phyloP scores from a whole-genome alignment of 2,329 filamentous ascomycete genomes.

The Drechslerella coelobrocha region DNA sequence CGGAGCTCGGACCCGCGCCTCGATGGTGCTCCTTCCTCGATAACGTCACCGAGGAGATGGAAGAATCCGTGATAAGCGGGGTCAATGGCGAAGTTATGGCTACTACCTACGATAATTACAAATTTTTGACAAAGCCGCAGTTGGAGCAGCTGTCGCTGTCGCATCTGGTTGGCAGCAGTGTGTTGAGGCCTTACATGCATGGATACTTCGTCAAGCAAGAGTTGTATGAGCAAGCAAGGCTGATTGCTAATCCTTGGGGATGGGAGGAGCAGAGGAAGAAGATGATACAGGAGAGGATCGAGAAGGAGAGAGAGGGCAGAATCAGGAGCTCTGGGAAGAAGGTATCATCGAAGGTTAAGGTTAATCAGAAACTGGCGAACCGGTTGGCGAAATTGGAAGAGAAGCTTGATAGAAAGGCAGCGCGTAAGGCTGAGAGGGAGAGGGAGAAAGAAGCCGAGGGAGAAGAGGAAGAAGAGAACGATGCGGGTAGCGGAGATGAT shows the following conservation, averaged over 20 bases:
- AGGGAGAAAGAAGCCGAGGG: conserved; percentile 64
- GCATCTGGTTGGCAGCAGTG: conserved; percentile 85
- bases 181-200: conserved; percentile 96
- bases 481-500: conserved; percentile 57
- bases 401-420: conserved; percentile 67
- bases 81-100: conserved; percentile 60
- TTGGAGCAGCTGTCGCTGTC: conserved; percentile 83
- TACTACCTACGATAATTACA: conserved; percentile 94
- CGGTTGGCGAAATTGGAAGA: conserved; percentile 70
- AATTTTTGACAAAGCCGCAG: conserved; percentile 90
- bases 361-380: conserved; percentile 74
- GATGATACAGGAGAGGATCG: conserved; percentile 90
- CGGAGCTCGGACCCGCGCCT: conserved; percentile 88
- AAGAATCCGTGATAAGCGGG: conserved; percentile 69
- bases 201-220: conserved; percentile 97
- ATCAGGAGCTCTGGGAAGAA: conserved; percentile 91
- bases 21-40: conserved; percentile 97
- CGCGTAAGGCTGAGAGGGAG: conserved; percentile 56
- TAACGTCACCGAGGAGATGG: conserved; percentile 98
- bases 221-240: conserved; percentile 89
- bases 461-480: conserved; percentile 66
- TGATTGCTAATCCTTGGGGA: conserved; percentile 92
- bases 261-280: conserved; percentile 92
- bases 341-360: conserved; percentile 69
- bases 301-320: conserved; percentile 92